Evolutionary conservation across 495 filamentous ascomycete genomes (phyloP).

Genomic region (Hyphodiscus hymeniophilus): DNA sequence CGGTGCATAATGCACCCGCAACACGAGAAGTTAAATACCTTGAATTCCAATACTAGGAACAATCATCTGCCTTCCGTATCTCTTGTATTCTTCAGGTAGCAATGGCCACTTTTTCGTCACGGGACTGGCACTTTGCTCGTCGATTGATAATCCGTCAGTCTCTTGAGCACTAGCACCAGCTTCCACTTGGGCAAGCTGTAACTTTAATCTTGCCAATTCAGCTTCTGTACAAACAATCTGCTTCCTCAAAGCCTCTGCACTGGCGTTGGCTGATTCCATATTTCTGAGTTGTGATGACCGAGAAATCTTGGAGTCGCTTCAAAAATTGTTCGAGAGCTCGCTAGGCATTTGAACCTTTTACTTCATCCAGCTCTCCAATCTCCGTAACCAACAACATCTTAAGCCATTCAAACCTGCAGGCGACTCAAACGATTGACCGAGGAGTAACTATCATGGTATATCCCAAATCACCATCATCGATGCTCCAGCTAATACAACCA

Average conservation of each 20-base stretch:
- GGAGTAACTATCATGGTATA: not conserved
- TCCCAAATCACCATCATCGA: too few species aligned
- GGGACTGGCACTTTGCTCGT: not conserved
- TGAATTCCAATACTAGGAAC: conserved; percentile 74
- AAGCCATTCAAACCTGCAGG: not conserved
- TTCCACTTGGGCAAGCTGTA: conserved; percentile 29
- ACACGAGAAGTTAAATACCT: conserved; percentile 38
- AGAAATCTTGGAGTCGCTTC: too few species aligned
- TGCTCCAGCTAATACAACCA: conserved; percentile 11
- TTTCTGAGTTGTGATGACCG: conserved; percentile 6
- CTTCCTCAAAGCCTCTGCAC: conserved; percentile 20
- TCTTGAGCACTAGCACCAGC: not conserved
- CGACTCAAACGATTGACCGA: not conserved
- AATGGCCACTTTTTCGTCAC: conserved; percentile 49
- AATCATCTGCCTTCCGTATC: conserved; percentile 92
- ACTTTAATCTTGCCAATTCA: conserved; percentile 26
- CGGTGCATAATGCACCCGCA: not conserved
- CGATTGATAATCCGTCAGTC: not conserved
- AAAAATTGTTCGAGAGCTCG: too few species aligned
- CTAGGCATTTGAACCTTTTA: not conserved
- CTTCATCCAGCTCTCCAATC: not conserved
- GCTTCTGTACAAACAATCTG: conserved; percentile 28
- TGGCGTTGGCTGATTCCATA: conserved; percentile 15
- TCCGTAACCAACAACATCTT: not conserved
- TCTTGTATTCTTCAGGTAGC: conserved; percentile 58